phyloP scores from a whole-genome alignment of 2,329 filamentous ascomycete genomes.

The Saccharata proteae region DNA sequence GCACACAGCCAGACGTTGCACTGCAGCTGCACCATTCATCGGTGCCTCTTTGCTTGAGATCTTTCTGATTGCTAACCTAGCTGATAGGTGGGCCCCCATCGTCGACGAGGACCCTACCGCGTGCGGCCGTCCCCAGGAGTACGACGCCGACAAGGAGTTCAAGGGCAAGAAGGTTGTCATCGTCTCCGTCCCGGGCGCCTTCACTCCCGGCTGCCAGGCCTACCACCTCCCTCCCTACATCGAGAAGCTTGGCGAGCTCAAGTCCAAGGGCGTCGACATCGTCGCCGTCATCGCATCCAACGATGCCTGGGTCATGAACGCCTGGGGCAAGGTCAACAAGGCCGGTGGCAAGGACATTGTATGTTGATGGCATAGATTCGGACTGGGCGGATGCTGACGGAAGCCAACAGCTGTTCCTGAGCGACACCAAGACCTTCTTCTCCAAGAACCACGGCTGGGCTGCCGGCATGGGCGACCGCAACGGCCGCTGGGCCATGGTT shows the following conservation, averaged over 20 bases:
- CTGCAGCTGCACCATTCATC: neutral
- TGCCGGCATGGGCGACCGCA: slow-evolving; percentile 54
- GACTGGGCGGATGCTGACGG: too few relatives aligned
- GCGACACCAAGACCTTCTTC: slow-evolving; percentile 61
- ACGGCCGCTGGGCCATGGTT: slow-evolving; percentile 67
- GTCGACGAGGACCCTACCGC: slow-evolving; percentile 57
- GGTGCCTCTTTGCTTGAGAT: too few relatives aligned
- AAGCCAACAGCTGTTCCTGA: slow-evolving; percentile 54
- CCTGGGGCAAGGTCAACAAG: slow-evolving; percentile 80
- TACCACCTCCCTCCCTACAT: slow-evolving; percentile 74
- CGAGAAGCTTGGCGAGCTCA: slow-evolving; percentile 55
- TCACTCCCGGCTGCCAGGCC: slow-evolving; percentile 77
- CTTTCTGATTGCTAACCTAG: neutral
- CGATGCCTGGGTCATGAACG: slow-evolving; percentile 77
- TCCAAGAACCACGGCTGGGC: slow-evolving; percentile 69
- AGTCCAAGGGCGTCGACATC: slow-evolving; percentile 69
- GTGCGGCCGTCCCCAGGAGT: slow-evolving; percentile 68
- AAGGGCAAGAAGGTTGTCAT: slow-evolving; percentile 59
- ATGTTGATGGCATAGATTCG: slow-evolving; percentile 15
- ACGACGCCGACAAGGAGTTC: slow-evolving; percentile 68
- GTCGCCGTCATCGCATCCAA: slow-evolving; percentile 75
- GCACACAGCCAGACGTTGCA: slow-evolving; percentile 4
- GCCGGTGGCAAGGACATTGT: slow-evolving; percentile 60
- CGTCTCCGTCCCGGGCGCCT: slow-evolving; percentile 61
- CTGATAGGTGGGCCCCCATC: slow-evolving; percentile 61